Base-by-base conservation (phyloP, 1,139 yeast species). In the Blastobotrys niveus region DNA sequence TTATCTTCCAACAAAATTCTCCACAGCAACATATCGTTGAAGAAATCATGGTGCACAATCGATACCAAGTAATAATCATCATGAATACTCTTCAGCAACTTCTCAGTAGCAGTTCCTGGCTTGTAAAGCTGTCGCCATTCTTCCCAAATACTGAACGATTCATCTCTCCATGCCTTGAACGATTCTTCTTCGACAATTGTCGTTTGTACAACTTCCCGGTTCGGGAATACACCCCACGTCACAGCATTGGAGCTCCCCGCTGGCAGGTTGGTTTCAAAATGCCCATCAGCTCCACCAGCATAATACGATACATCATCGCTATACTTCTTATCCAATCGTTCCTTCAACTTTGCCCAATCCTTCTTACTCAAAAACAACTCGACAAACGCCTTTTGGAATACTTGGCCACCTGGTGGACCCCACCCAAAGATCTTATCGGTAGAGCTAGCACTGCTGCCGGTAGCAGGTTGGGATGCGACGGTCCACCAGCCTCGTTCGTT, bases 141-240 rank as follows among this genome's bases (percentile, higher is more conserved):
- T 35, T 74, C 67, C 95, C 96, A 86, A 50, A 91, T 81, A 51
- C 78, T 74, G 64, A 88, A 91, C 0, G 96, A 95, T 62, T 91
- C 98, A 58, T 89, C 95, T 52, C 81, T 77, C 96, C 96, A 88
- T 1, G 95, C 95, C 54, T 76, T 75, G 67, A 88, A 88, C 3
- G 95, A 84, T 56, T 87, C 94, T 54, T 77, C 82, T 58, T 87
- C 95, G 43, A 88, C 80, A 47, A 87, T 82, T 0, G 97, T 88
- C 2, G 95, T 85, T 62, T 87, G 96, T 26, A 85, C 75, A 39
- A 86, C 80, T 60, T 86, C 95, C 53, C 85, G 76, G 64, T 81
- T 82, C 2, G 94, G 94, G 70, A 89, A 88, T 2, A 84, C 94
- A 47, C 96, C 96, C 96, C 96, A 91, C 0, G 97, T 91, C 8